Conservation (phyloP, 495 filamentous ascomycete species). For the Beverwykella pulmonaria region DNA sequence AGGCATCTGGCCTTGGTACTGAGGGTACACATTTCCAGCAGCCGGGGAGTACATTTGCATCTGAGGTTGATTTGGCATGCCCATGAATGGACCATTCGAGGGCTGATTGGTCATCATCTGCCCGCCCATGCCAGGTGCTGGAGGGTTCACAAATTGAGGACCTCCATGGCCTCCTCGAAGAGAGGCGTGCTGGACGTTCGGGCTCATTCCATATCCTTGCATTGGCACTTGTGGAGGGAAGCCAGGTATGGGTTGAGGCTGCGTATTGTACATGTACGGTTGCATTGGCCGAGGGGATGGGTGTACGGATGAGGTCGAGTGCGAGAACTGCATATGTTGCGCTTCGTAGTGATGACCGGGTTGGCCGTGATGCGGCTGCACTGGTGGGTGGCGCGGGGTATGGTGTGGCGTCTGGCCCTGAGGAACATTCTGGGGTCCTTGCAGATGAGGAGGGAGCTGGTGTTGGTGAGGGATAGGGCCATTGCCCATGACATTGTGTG, state of each 20-base stretch:
- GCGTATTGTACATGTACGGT: slow-evolving; percentile 67
- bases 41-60: slow-evolving; percentile 76
- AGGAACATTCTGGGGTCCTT: slow-evolving; percentile 36
- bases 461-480: slow-evolving; percentile 73
- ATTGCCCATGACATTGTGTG: slow-evolving; percentile 62
- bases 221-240: slow-evolving; percentile 61
- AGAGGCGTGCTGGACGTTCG: slow-evolving; percentile 41
- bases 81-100: slow-evolving; percentile 48
- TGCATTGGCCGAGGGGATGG: slow-evolving; percentile 77
- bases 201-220: slow-evolving; percentile 69
- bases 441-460: slow-evolving; percentile 63
- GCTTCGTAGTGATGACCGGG: slow-evolving; percentile 71
- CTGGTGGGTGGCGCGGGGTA: slow-evolving; percentile 41
- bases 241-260: slow-evolving; percentile 31
- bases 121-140: slow-evolving; percentile 64
- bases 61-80: slow-evolving; percentile 58
- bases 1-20: slow-evolving; percentile 59
- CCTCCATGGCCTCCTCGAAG: slow-evolving; percentile 50
- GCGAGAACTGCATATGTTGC: slow-evolving; percentile 82
- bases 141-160: slow-evolving; percentile 66
- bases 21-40: slow-evolving; percentile 67
- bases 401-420: slow-evolving; percentile 43
- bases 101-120: slow-evolving; percentile 81
- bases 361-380: slow-evolving; percentile 46
- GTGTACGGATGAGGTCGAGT: slow-evolving; percentile 64